Conservation (phyloP, 2,329 filamentous ascomycete genomes). For the Colletotrichum magnum region DNA sequence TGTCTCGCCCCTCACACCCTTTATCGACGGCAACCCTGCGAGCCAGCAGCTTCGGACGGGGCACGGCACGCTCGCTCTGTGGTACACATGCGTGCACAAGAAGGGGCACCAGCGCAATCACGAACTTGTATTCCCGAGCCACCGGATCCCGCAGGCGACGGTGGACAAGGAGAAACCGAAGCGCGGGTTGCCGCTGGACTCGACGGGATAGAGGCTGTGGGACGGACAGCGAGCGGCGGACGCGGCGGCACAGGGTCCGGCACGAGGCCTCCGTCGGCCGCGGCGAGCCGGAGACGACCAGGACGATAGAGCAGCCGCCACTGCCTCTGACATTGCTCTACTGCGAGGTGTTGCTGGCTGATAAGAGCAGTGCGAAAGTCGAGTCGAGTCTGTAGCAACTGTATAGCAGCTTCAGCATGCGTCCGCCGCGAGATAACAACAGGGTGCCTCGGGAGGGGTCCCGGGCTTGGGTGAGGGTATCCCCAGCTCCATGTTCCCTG, state of each 20-base stretch:
- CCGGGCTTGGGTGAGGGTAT: conserved; percentile 25
- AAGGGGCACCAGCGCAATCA: conserved; percentile 38
- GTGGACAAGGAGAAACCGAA: conserved; percentile 17
- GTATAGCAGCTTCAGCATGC: too few relatives aligned
- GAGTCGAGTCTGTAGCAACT: too few relatives aligned
- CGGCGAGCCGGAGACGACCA: conserved; percentile 10
- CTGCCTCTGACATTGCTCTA: too few relatives aligned
- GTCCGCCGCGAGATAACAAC: too few relatives aligned
- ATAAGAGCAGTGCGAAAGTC: too few relatives aligned
- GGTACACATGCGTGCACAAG: conserved; percentile 22
- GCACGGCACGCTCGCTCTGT: background rate
- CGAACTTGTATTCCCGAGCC: conserved; percentile 36
- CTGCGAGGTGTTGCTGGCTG: too few relatives aligned
- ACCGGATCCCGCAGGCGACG: conserved; percentile 36
- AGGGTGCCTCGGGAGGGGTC: conserved; percentile 24
- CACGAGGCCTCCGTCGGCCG: conserved; percentile 20
- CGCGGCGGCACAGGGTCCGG: conserved; percentile 15
- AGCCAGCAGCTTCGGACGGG: conserved; percentile 17
- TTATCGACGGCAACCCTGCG: conserved; percentile 20
- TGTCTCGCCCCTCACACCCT: conserved; percentile 35
- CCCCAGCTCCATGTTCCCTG: conserved; percentile 17
- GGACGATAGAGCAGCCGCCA: background rate
- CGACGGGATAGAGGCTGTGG: conserved; percentile 16
- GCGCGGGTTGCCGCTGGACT: conserved; percentile 5
- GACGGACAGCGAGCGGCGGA: conserved; percentile 11